These are phyloP conservation scores for Omphalotus olearius DNA, from an alignment of 1,284 basidiomycete genomes.

Conservation along the genomic window DNA sequence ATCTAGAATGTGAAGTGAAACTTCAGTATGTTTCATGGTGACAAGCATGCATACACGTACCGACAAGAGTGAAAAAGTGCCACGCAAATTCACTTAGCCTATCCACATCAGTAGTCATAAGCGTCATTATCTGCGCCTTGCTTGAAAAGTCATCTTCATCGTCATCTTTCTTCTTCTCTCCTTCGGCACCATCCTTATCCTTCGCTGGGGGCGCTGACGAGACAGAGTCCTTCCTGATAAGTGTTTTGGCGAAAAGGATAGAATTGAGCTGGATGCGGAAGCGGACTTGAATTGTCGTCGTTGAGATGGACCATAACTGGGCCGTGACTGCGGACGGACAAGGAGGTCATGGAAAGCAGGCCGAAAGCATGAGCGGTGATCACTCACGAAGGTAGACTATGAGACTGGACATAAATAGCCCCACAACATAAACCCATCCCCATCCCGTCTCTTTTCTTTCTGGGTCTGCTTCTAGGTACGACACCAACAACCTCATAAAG, in stretches of 20 bases:
- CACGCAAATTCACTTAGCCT: slow-evolving; percentile 82
- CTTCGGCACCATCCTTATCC: slow-evolving; percentile 26
- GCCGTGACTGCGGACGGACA: slow-evolving; percentile 32
- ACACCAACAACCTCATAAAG: slow-evolving; percentile 68
- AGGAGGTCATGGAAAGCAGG: not conserved
- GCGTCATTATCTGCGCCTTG: slow-evolving; percentile 87
- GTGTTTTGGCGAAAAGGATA: slow-evolving; percentile 84
- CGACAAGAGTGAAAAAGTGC: slow-evolving; percentile 69
- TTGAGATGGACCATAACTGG: slow-evolving; percentile 70
- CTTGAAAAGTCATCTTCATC: slow-evolving; percentile 81
- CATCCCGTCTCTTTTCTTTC: slow-evolving; percentile 51
- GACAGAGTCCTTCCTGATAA: slow-evolving; percentile 84
- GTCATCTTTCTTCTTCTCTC: slow-evolving; percentile 38
- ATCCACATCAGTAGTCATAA: slow-evolving; percentile 90
- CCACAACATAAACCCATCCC: slow-evolving; percentile 72
- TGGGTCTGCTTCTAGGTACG: slow-evolving; percentile 68
- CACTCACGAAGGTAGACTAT: slow-evolving; percentile 53
- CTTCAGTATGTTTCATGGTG: not conserved
- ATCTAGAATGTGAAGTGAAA: slow-evolving; percentile 37
- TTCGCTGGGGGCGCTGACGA: slow-evolving; percentile 44
- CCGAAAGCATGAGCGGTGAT: not conserved
- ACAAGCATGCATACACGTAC: slow-evolving; percentile 27
- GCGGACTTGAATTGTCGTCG: slow-evolving; percentile 67
- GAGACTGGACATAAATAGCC: slow-evolving; percentile 65
- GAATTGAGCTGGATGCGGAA: slow-evolving; percentile 83